These are phyloP conservation scores for Pestalotiopsis sp. DNA, from an alignment of 2,329 filamentous ascomycete species.

Conservation along the genomic window DNA sequence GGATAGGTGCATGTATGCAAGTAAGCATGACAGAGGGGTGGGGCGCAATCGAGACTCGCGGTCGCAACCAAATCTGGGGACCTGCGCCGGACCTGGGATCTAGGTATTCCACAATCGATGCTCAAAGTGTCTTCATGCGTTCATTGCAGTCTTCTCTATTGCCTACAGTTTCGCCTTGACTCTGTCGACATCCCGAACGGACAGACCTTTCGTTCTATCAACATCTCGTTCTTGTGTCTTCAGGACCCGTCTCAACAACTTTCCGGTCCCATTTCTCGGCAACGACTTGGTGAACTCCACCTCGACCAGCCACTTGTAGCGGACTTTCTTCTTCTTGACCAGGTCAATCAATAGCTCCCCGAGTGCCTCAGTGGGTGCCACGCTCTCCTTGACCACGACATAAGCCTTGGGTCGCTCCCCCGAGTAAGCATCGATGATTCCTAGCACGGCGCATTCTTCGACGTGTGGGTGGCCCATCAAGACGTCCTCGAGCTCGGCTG, in stretches of 20 bases:
- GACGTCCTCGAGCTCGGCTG: slow-evolving; percentile 32
- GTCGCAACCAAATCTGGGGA: too few relatives aligned
- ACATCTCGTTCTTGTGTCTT: slow-evolving; percentile 8
- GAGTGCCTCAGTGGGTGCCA: background rate
- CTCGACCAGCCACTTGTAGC: slow-evolving; percentile 51
- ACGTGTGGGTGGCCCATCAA: slow-evolving; percentile 38
- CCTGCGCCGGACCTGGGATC: too few relatives aligned
- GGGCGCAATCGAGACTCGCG: too few relatives aligned
- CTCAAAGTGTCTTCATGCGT: too few relatives aligned
- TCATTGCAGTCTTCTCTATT: background rate
- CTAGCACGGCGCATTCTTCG: slow-evolving; percentile 63
- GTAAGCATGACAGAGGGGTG: background rate
- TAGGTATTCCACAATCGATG: too few relatives aligned
- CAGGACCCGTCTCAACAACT: slow-evolving; percentile 56
- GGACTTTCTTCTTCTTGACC: slow-evolving; percentile 52
- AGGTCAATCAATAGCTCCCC: slow-evolving; percentile 41
- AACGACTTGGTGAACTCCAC: slow-evolving; percentile 51
- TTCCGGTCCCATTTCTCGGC: slow-evolving; percentile 59
- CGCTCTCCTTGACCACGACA: slow-evolving; percentile 45
- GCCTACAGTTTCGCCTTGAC: background rate
- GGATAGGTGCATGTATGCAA: background rate
- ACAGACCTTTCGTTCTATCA: background rate
- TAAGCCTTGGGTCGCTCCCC: slow-evolving; percentile 64
- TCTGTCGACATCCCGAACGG: background rate
- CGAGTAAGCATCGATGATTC: slow-evolving; percentile 48